phyloP scores from a whole-genome alignment of 331 rosid genomes.

The Quercus tomentella region DNA sequence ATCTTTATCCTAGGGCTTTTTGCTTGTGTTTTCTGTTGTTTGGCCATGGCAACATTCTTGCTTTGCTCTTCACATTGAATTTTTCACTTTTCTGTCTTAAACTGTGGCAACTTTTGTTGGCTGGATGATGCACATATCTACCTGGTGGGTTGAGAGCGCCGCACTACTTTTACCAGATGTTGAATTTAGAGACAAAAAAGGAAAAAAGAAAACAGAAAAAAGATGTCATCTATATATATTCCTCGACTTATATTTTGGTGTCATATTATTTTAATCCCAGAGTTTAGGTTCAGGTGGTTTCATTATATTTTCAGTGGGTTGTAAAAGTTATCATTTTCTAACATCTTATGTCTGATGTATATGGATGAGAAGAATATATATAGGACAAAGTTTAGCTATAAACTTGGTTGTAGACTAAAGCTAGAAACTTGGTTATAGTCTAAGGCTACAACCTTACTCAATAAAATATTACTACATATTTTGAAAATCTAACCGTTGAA shows the following conservation, averaged over 20 bases:
- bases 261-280: too few relatives aligned
- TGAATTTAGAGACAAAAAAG: neutral
- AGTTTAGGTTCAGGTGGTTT: too few relatives aligned
- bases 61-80: neutral
- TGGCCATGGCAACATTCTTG: neutral
- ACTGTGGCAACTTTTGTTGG: neutral
- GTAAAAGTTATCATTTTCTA: neutral
- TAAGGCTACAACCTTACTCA: too few relatives aligned
- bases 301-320: neutral
- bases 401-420: too few relatives aligned
- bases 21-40: neutral
- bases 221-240: neutral
- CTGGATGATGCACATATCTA: neutral
- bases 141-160: neutral
- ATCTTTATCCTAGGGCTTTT: conserved; percentile 1
- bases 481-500: too few relatives aligned
- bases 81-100: neutral
- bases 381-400: too few relatives aligned
- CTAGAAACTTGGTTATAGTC: too few relatives aligned
- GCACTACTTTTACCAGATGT: neutral
- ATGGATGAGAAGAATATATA: neutral
- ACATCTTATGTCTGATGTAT: neutral
- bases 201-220: neutral
- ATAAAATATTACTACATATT: too few relatives aligned
- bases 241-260: too few relatives aligned